A percentile compares a stretch with the other conserved stretches of the same genome.
These are phyloP conservation scores for Aphanomyces astaci DNA, from an alignment of 352 stramenopile genomes.

Conservation along the genomic window DNA sequence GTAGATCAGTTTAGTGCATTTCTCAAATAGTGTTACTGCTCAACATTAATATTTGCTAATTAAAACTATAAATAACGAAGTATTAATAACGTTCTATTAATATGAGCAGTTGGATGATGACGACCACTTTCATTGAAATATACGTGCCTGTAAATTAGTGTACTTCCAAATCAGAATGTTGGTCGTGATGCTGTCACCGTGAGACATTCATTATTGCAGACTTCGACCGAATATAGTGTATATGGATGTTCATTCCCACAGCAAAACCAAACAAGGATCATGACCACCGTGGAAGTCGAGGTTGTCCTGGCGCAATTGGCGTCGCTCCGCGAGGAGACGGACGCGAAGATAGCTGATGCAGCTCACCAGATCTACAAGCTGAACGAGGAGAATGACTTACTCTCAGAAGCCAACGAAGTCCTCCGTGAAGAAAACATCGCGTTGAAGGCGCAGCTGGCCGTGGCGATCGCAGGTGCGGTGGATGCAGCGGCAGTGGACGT, in stretches of 20 bases:
- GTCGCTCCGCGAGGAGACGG: slow-evolving; percentile 44
- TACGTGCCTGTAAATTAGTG: no score
- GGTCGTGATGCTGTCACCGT: no score
- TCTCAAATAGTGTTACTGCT: no score
- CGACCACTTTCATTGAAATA: no score
- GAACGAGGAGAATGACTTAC: slow-evolving; percentile 63
- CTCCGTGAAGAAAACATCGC: slow-evolving; percentile 45
- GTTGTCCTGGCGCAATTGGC: slow-evolving; percentile 38
- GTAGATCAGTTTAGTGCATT: not conserved
- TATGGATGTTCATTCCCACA: not conserved
- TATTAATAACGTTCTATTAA: no score
- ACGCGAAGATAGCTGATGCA: slow-evolving; percentile 31
- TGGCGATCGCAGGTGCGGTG: no score
- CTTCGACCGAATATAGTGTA: slow-evolving; percentile 8
- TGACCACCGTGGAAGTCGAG: slow-evolving; percentile 24
- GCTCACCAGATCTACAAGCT: slow-evolving; percentile 42
- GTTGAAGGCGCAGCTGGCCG: slow-evolving; percentile 32
- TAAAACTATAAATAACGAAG: no score
- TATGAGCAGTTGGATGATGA: no score
- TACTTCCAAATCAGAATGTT: not conserved
- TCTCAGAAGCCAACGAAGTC: slow-evolving; percentile 63
- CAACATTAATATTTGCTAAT: no score
- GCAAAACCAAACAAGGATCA: no score
- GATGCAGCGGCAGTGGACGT: slow-evolving; percentile 26
- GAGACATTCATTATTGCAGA: no score